These are phyloP conservation scores for Arachnopeziza araneosa DNA, from an alignment of 2,329 filamentous ascomycete genomes.

Conservation along the genomic window DNA sequence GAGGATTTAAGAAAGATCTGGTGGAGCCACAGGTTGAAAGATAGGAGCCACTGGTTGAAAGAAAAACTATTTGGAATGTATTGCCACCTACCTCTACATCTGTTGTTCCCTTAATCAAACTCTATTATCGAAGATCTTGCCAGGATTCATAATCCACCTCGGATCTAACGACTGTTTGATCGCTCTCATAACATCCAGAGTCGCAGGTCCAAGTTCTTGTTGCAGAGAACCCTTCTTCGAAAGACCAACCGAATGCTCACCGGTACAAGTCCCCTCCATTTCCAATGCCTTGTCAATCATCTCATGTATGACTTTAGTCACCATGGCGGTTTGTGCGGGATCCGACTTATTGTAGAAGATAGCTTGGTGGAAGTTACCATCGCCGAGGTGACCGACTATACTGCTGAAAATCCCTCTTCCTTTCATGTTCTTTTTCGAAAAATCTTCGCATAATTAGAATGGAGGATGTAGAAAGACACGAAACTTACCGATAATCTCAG, in stretches of 20 bases:
- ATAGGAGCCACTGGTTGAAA: too few species aligned
- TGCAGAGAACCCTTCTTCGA: constrained; percentile 75
- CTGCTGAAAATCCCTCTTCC: constrained; percentile 70
- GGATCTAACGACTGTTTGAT: constrained; percentile 78
- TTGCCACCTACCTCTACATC: too few species aligned
- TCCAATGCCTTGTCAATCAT: constrained; percentile 84
- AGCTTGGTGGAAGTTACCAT: constrained; percentile 89
- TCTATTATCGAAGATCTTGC: constrained; percentile 15
- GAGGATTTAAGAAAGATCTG: too few species aligned
- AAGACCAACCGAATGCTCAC: constrained; percentile 79
- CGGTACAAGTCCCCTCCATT: constrained; percentile 90
- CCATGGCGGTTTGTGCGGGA: constrained; percentile 62
- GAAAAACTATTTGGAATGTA: too few species aligned
- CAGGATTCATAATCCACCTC: constrained; percentile 77
- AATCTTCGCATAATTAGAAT: constrained; percentile 34
- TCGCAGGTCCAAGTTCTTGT: constrained; percentile 73
- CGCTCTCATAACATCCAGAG: constrained; percentile 74
- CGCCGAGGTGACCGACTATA: constrained; percentile 82
- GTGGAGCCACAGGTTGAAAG: too few species aligned
- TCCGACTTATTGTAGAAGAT: constrained; percentile 80
- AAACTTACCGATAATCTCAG: constrained; percentile 55
- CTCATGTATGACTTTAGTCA: constrained; percentile 73
- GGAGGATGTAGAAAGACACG: neutral
- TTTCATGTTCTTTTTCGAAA: constrained; percentile 77
- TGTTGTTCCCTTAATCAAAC: too few species aligned